Percentiles rank a stretch among this genome's conserved stretches.
Evolutionary conservation across 257 asterid species (phyloP).

Genomic region (Haberlea rhodopensis): DNA sequence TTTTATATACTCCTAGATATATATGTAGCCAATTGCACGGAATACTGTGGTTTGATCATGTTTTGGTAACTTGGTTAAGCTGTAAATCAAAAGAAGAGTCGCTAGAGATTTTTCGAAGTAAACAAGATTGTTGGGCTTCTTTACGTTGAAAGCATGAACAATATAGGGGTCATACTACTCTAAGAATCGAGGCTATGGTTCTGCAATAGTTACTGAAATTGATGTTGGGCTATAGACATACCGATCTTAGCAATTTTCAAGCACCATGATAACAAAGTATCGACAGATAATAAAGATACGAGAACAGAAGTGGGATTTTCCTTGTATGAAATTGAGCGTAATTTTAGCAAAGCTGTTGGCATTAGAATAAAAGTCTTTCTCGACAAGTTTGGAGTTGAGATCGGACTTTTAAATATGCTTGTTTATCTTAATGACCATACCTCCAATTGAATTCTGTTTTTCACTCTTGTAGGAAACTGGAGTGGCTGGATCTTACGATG

Average conservation of each 20-base stretch:
- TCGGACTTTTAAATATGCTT: no score
- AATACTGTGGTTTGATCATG: not conserved
- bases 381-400: not conserved
- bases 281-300: not conserved
- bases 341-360: not conserved
- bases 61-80: not conserved
- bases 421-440: not conserved
- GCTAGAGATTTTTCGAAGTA: not conserved
- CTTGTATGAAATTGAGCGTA: not conserved
- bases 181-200: not conserved
- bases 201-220: not conserved
- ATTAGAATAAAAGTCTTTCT: not conserved
- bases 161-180: not conserved
- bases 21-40: not conserved
- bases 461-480: slow-evolving; percentile 51
- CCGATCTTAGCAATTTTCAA: not conserved
- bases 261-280: not conserved
- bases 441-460: not conserved
- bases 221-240: not conserved
- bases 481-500: slow-evolving; percentile 49
- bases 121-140: not conserved
- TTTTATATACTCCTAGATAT: not conserved
- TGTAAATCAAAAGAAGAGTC: not conserved
- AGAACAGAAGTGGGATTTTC: not conserved
- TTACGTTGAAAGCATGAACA: no score